Percentiles rank a stretch among this genome's conserved stretches.
Evolutionary conservation across 2,329 filamentous ascomycete species (phyloP).

Genomic region (Talaromyces pinophilus): DNA sequence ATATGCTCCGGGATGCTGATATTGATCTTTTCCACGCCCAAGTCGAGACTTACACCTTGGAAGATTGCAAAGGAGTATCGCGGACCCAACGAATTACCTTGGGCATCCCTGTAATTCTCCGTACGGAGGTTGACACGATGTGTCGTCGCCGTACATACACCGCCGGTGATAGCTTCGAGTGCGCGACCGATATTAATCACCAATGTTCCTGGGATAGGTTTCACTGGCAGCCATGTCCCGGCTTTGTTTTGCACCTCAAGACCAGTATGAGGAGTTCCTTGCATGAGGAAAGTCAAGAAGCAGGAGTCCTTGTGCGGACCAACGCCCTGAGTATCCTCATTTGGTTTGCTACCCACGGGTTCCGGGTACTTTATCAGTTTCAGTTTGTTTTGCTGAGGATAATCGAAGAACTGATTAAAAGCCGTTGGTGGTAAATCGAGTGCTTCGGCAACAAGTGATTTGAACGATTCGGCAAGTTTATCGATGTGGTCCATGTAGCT

Average conservation of each 20-base stretch:
- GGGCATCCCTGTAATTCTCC: conserved; percentile 32
- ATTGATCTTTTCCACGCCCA: conserved; percentile 33
- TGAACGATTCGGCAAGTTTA: conserved; percentile 32
- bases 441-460: conserved; percentile 36
- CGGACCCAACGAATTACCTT: conserved; percentile 32
- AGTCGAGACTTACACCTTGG: conserved; percentile 39
- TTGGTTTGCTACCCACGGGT: conserved; percentile 25
- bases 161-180: conserved; percentile 39
- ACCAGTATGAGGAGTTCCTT: conserved; percentile 47
- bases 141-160: conserved; percentile 40
- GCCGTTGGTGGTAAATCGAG: conserved; percentile 34
- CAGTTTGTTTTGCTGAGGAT: conserved; percentile 38
- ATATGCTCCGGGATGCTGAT: conserved; percentile 37
- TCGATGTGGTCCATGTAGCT: conserved; percentile 33
- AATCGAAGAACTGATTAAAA: conserved; percentile 38
- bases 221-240: conserved; percentile 50
- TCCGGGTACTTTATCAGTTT: conserved; percentile 47
- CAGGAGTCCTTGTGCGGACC: conserved; percentile 54
- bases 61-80: conserved; percentile 42
- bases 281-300: conserved; percentile 53
- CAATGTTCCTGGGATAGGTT: conserved; percentile 48
- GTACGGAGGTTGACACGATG: conserved; percentile 36
- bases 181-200: conserved; percentile 52
- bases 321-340: conserved; percentile 41
- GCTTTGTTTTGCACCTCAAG: conserved; percentile 53